A percentile compares a stretch with the other conserved stretches of the same genome.
These are phyloP conservation scores for Cubamyces sp. DNA, from an alignment of 768 basidiomycete genomes.

Conservation along the genomic window DNA sequence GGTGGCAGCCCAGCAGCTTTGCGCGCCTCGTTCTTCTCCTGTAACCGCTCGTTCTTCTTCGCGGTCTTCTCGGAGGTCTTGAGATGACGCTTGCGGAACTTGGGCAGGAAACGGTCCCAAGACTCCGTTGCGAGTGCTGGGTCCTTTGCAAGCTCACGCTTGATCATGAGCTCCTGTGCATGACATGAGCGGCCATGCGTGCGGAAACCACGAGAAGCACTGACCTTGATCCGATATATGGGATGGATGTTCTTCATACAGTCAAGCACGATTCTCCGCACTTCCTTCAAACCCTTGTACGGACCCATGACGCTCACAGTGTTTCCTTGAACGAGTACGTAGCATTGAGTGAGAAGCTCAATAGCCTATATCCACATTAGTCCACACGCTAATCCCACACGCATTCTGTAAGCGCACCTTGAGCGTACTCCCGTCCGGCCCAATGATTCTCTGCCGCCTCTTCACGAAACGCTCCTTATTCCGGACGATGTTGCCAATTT, in stretches of 20 bases:
- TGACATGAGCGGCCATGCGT: not conserved
- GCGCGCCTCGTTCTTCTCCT: constrained; percentile 63
- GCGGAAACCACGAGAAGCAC: not conserved
- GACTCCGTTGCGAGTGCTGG: constrained; percentile 92
- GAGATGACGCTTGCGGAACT: constrained; percentile 92
- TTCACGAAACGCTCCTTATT: constrained; percentile 99
- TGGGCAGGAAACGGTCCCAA: constrained; percentile 97
- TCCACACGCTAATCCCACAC: not conserved
- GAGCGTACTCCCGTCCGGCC: constrained; percentile 94
- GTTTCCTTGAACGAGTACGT: constrained; percentile 96
- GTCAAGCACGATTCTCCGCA: constrained; percentile 93
- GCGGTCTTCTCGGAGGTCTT: constrained; percentile 93
- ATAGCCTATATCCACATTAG: constrained; percentile 70
- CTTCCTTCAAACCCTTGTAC: constrained; percentile 94
- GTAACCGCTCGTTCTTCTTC: constrained; percentile 79
- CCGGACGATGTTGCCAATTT: constrained; percentile 91
- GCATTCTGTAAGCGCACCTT: constrained; percentile 61
- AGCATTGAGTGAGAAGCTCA: constrained; percentile 93
- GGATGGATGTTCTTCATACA: constrained; percentile 99
- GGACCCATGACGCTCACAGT: constrained; percentile 99
- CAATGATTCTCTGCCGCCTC: constrained; percentile 93
- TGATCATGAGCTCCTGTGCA: constrained; percentile 89
- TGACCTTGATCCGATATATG: constrained; percentile 96
- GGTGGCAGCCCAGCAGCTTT: constrained; percentile 65
- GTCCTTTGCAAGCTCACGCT: constrained; percentile 96